A percentile compares a stretch with the other conserved stretches of the same genome.
These are phyloP conservation scores for Chlamydomonas incerta DNA, from an alignment of 139 green algal genomes.

Conservation along the genomic window DNA sequence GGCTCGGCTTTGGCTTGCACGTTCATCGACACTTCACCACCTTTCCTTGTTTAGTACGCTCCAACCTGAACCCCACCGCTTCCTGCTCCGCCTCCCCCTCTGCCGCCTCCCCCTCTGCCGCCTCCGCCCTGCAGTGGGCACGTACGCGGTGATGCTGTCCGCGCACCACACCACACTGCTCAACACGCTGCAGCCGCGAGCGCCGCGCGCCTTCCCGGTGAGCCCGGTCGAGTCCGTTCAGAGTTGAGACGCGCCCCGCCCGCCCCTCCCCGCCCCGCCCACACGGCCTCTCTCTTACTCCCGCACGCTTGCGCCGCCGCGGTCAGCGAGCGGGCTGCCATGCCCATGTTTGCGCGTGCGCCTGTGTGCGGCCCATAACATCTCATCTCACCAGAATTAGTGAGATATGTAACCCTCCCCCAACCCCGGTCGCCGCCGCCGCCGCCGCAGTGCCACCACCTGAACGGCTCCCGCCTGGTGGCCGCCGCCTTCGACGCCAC, in stretches of 20 bases:
- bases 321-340: too few species aligned
- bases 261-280: background rate
- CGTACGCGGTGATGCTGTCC: constrained; percentile 29
- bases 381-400: too few species aligned
- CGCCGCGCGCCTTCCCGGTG: background rate
- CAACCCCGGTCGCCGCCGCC: background rate
- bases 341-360: too few species aligned
- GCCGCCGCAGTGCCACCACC: constrained; percentile 15
- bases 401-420: too few species aligned
- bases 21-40: too few species aligned
- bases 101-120: background rate
- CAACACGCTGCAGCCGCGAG: constrained; percentile 29
- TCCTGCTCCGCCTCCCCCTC: background rate
- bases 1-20: too few species aligned
- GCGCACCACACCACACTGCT: constrained; percentile 19
- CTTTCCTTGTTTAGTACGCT: too few species aligned
- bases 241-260: background rate
- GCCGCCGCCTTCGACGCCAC: constrained; percentile 53
- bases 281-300: too few species aligned
- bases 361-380: background rate
- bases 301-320: too few species aligned
- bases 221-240: too few species aligned
- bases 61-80: too few species aligned
- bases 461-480: constrained; percentile 55
- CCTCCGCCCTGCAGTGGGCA: constrained; percentile 19